These are phyloP conservation scores for Pholiota molesta DNA, from an alignment of 768 basidiomycete genomes.

Conservation along the genomic window DNA sequence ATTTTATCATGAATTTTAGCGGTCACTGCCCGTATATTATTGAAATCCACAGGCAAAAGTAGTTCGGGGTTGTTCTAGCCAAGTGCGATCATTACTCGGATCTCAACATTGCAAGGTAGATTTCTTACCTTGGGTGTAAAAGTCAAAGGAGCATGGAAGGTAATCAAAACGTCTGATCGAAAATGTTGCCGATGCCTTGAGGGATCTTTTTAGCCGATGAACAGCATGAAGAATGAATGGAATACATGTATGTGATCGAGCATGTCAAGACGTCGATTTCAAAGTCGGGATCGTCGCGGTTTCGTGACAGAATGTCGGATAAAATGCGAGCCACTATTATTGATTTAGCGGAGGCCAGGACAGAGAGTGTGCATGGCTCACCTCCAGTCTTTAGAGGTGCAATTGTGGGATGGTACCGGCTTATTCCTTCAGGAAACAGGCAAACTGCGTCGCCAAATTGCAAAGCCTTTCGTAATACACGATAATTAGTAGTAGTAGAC, in stretches of 20 bases:
- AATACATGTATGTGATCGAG: slow-evolving; percentile 82
- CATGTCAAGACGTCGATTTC: slow-evolving; percentile 75
- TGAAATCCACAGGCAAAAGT: slow-evolving; percentile 65
- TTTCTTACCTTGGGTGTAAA: slow-evolving; percentile 63
- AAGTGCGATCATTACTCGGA: background rate
- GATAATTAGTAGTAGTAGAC: background rate
- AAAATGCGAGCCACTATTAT: slow-evolving; percentile 75
- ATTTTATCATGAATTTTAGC: slow-evolving; percentile 68
- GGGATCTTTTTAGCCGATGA: slow-evolving; percentile 13
- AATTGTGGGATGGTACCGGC: slow-evolving; percentile 84
- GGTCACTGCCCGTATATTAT: slow-evolving; percentile 61
- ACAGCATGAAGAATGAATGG: slow-evolving; percentile 4
- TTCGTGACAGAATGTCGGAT: slow-evolving; percentile 74
- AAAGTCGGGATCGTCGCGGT: slow-evolving; percentile 68
- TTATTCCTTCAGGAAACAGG: slow-evolving; percentile 86
- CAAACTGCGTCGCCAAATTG: slow-evolving; percentile 80
- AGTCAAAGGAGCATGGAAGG: slow-evolving; percentile 71
- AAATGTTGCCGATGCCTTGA: slow-evolving; percentile 83
- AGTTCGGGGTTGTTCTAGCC: slow-evolving; percentile 71
- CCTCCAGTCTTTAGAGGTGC: slow-evolving; percentile 89
- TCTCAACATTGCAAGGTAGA: background rate
- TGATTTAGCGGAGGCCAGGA: background rate
- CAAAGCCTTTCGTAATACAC: slow-evolving; percentile 59
- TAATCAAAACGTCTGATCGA: slow-evolving; percentile 85
- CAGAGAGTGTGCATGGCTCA: slow-evolving; percentile 31